A percentile compares a stretch with the other conserved stretches of the same genome.
phyloP scores from a whole-genome alignment of 306 rosid species.

The Vigna unguiculata region DNA sequence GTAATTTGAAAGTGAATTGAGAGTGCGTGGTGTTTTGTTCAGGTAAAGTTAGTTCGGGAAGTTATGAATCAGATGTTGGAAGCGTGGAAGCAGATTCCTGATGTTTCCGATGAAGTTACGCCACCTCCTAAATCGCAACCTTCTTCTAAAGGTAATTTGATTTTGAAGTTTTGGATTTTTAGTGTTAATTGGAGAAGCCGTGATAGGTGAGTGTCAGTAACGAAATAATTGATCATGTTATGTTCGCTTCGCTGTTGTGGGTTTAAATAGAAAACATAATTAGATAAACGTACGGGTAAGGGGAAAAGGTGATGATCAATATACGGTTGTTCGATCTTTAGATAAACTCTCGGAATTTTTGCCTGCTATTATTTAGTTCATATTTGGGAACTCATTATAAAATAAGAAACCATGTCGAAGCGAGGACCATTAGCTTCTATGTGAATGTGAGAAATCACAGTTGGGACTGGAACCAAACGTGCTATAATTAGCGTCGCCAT shows the following conservation, averaged over 20 bases:
- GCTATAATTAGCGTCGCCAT: not conserved
- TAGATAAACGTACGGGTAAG: not conserved
- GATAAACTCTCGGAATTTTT: not conserved
- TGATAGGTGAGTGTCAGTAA: not conserved
- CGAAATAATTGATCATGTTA: slow-evolving; percentile 16
- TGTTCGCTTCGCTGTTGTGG: slow-evolving; percentile 1
- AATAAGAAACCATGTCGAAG: not conserved
- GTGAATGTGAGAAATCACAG: not conserved
- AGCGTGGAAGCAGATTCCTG: slow-evolving; percentile 92
- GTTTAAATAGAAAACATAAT: not conserved
- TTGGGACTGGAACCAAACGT: not conserved
- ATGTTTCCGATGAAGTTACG: slow-evolving; percentile 73
- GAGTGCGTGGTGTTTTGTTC: slow-evolving; percentile 31
- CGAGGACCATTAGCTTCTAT: not conserved
- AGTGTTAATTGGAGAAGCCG: slow-evolving; percentile 27
- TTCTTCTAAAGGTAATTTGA: slow-evolving; percentile 73
- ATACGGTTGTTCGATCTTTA: slow-evolving; percentile 22
- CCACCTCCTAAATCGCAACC: slow-evolving; percentile 71
- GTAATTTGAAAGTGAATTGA: slow-evolving; percentile 39
- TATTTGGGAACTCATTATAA: not conserved
- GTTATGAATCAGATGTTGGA: slow-evolving; percentile 92
- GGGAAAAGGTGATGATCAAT: not conserved
- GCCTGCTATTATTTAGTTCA: not conserved
- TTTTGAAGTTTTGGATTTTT: slow-evolving; percentile 14
- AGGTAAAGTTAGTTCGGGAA: slow-evolving; percentile 92